Base-by-base conservation (phyloP, 2,329 filamentous ascomycete species). In the Hymenoscyphus fructigenus region DNA sequence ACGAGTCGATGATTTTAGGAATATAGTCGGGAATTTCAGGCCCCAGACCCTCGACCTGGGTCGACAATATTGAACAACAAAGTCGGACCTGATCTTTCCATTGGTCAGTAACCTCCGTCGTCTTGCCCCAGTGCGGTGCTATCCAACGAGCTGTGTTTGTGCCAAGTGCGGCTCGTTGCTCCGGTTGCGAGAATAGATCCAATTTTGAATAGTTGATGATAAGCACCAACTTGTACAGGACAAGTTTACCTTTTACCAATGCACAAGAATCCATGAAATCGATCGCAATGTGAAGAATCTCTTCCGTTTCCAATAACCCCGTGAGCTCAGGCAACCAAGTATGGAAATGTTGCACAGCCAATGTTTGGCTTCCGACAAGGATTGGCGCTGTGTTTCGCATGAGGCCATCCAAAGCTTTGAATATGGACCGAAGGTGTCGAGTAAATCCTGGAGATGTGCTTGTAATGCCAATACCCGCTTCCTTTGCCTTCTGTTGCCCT, bases 341-440 rank as follows among this genome's bases (percentile, higher is more conserved):
- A 75, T 98, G 94, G 76, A 98, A 96, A 76, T 98, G 92, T 77
- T 99, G 95, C 14, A 98, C 93, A 2, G 96, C 88, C 59, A 99
- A 81, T 0, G 95, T 98, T 78, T 99, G 96, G 68, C 91, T 98
- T 38, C 95, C 95, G 15, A 98, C 91, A 28, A 98, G 81, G 20
- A 93, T 88, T 0, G 95, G 91, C 2, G 92, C 91, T 1, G 88
- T 83, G 76, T 92, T 97, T 66, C 89, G 88, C 92, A 99, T 97
- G 79, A 99, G 86, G 17, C 85, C 83, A 77, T 98, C 93, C 28
- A 99, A 83, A 1, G 92, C 91, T 75, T 93, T 93, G 81, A 98
- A 98, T 44, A 98, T 92, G 38, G 85, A 88, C 67, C 92, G 88
- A 64, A 98, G 80, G 71, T 97, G 91, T 66, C 92, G 86, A 57